Conservation (phyloP, 2,329 filamentous ascomycete species). For the Aureobasidium sp. region DNA sequence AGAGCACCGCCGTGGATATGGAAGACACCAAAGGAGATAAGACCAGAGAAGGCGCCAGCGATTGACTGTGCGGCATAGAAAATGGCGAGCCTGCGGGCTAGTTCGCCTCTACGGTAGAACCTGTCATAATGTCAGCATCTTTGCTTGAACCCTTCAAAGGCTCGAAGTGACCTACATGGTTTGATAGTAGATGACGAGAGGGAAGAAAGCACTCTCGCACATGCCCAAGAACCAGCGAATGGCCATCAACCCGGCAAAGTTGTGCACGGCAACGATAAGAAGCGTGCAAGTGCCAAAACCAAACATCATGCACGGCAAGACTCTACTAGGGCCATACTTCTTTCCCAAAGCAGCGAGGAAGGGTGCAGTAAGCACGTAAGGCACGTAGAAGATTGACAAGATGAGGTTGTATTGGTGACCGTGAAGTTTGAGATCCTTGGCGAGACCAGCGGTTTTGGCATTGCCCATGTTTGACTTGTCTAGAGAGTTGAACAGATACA, state of each 20-base stretch:
- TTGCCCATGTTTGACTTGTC: constrained; percentile 38
- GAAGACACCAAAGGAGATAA: constrained; percentile 54
- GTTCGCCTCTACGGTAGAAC: constrained; percentile 64
- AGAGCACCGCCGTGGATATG: constrained; percentile 45
- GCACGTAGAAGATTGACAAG: constrained; percentile 65
- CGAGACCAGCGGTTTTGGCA: constrained; percentile 37
- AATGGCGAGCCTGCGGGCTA: constrained; percentile 60
- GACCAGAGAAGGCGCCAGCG: constrained; percentile 56
- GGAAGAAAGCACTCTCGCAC: constrained; percentile 60
- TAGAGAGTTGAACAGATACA: constrained; percentile 51
- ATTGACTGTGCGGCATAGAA: constrained; percentile 73
- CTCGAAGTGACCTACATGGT: constrained; percentile 24
- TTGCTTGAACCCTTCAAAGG: not conserved
- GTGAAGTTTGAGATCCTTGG: constrained; percentile 50
- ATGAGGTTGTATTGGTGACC: constrained; percentile 60
- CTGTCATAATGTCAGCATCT: constrained; percentile 22
- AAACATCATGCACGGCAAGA: constrained; percentile 61
- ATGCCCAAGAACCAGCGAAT: constrained; percentile 60
- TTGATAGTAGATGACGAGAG: constrained; percentile 56
- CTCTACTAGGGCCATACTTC: constrained; percentile 54
- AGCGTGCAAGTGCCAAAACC: constrained; percentile 58
- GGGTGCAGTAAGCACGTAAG: constrained; percentile 62
- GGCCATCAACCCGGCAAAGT: constrained; percentile 59
- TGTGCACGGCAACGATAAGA: constrained; percentile 45
- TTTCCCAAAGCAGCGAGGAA: constrained; percentile 60